Percentiles rank a stretch among this genome's conserved stretches.
These are phyloP conservation scores for Fagopyrum tataricum DNA, from an alignment of 148 eudicot genomes.

Conservation along the genomic window DNA sequence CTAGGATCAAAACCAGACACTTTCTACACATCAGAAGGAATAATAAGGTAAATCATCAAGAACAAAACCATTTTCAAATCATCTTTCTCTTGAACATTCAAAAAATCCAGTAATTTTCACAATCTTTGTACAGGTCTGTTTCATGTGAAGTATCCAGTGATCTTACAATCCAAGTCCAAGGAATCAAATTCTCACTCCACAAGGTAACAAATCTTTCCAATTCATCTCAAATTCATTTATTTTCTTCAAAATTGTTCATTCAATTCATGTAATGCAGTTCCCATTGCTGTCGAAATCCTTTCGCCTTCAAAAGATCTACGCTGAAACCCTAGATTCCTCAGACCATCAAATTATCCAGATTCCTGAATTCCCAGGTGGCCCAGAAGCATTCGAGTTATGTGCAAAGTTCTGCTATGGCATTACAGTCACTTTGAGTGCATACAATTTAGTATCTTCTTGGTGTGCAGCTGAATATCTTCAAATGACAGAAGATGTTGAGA, in stretches of 20 bases:
- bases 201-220: constrained; percentile 38
- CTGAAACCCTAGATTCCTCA: constrained; percentile 51
- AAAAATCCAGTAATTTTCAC: neutral
- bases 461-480: constrained; percentile 81
- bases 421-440: constrained; percentile 69
- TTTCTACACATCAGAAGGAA: constrained; percentile 64
- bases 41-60: constrained; percentile 51
- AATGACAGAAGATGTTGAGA: constrained; percentile 90
- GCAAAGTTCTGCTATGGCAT: constrained; percentile 93
- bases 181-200: constrained; percentile 73
- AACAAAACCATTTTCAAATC: neutral
- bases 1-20: constrained; percentile 89
- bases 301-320: constrained; percentile 53
- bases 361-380: constrained; percentile 77
- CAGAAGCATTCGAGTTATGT: constrained; percentile 73
- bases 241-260: no score
- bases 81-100: neutral
- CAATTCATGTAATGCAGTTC: constrained; percentile 39
- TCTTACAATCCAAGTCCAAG: constrained; percentile 71
- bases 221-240: neutral
- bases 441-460: constrained; percentile 56
- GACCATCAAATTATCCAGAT: constrained; percentile 58
- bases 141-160: constrained; percentile 85
- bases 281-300: constrained; percentile 77
- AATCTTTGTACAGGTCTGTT: constrained; percentile 52